Evolutionary conservation across 169 alveolate genomes (phyloP), one percentile per base, ranked within the genome.

Genomic region (Cryptosporidium felis): DNA sequence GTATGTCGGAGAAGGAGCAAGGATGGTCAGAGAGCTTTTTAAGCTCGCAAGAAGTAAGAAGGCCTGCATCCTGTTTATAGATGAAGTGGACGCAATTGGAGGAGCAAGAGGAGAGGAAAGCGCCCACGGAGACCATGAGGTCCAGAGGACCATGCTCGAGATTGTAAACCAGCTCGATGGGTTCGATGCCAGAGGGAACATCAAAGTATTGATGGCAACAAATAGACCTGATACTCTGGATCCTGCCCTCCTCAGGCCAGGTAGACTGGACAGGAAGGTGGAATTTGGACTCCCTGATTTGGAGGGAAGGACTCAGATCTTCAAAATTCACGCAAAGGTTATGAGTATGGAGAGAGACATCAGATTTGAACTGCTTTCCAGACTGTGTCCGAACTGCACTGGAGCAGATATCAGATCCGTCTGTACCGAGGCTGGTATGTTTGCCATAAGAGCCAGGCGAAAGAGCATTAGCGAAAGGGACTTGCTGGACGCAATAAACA

Each of bases 341-440:
- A 96, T 97, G 99, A 95, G 95, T 80, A 94, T 96, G 94, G 99
- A 96, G 60, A 92, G 91, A 94, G 93, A 97, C 89, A 96, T 97
- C 51, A 90, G 99, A 58, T 97, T 94, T 93, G 99, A 98, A 92
- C 94, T 97, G 62, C 92, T 98, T 58, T 98, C 99, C 8, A 92
- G 99, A 74, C 94, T 96, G 51, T 97, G 99, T 79, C 99, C 99
- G 23, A 98, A 97, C 90, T 93, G 99, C 82, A 97, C 99, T 16
- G 99, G 99, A 9, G 99, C 99, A 6, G 99, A 98, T 81, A 92
- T 97, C 60, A 94, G 99, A 91, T 92, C 98, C 59, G 99, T 98
- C 34, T 97, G 99, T 89, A 97, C 99, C 4, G 99, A 98, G 89
- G 99, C 99, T 40, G 99, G 99, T 23, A 97, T 98, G 99, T 96